phyloP scores from a whole-genome alignment of 257 asterid genomes.

The Solanum corneliomulleri region DNA sequence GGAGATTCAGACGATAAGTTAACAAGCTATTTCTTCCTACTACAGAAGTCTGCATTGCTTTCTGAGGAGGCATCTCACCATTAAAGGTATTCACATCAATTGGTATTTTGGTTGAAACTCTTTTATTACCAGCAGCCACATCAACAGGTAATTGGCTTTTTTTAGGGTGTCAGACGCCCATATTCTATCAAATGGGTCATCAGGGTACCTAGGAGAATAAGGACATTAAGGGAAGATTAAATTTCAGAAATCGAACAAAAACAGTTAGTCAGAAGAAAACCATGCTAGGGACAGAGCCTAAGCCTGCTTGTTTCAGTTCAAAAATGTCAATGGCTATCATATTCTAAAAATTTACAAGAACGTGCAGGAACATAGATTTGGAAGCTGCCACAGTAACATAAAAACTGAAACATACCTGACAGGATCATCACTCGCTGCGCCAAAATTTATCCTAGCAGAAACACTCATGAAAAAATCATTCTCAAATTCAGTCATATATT shows the following conservation, averaged over 20 bases:
- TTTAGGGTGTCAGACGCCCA: slow-evolving; percentile 79
- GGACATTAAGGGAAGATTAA: not conserved
- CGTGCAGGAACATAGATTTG: not conserved
- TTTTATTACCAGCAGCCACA: slow-evolving; percentile 87
- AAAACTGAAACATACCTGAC: slow-evolving; percentile 46
- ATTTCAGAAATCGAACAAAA: not conserved
- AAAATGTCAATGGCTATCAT: not conserved
- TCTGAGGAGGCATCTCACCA: slow-evolving; percentile 75
- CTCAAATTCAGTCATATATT: slow-evolving; percentile 50
- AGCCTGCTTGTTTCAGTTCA: not conserved
- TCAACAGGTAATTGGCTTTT: slow-evolving; percentile 89
- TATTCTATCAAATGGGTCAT: slow-evolving; percentile 89
- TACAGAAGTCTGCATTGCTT: slow-evolving; percentile 97
- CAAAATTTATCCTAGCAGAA: slow-evolving; percentile 93
- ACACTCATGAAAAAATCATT: slow-evolving; percentile 67
- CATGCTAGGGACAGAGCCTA: not conserved
- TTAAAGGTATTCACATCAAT: slow-evolving; percentile 37
- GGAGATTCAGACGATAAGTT: slow-evolving; percentile 82
- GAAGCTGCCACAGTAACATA: not conserved
- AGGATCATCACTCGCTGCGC: slow-evolving; percentile 65
- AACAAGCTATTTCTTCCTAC: slow-evolving; percentile 87
- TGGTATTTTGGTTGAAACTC: slow-evolving; percentile 56
- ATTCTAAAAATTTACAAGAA: not conserved
- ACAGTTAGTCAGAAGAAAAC: not conserved
- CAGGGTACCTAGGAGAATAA: slow-evolving; percentile 57